These are phyloP conservation scores for Akanthomyces dipterigenus DNA, from an alignment of 2,329 filamentous ascomycete species.

Conservation along the genomic window DNA sequence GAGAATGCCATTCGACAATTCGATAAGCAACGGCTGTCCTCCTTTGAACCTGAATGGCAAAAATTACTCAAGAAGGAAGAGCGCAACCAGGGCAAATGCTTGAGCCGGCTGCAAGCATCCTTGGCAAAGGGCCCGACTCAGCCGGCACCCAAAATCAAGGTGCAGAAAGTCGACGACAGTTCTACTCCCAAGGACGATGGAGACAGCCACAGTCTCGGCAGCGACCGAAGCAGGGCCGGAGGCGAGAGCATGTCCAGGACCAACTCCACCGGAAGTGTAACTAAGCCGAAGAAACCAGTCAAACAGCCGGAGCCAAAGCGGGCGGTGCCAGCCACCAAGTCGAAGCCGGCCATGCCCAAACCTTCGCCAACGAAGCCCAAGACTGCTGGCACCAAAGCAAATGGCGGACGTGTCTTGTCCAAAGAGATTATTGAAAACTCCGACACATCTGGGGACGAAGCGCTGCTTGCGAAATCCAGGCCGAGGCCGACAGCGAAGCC, in stretches of 20 bases:
- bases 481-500: constrained; percentile 19
- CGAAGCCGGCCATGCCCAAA: constrained; percentile 31
- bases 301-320: constrained; percentile 52
- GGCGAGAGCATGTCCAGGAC: constrained; percentile 43
- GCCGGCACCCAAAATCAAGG: constrained; percentile 42
- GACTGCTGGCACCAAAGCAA: constrained; percentile 24
- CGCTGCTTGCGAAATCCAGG: constrained; percentile 26
- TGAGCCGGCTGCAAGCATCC: constrained; percentile 55
- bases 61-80: constrained; percentile 51
- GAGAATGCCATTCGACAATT: constrained; percentile 54
- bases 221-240: constrained; percentile 24
- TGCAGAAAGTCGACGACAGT: constrained; percentile 44
- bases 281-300: constrained; percentile 51
- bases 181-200: constrained; percentile 33
- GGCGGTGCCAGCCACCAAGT: constrained; percentile 33
- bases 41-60: constrained; percentile 55
- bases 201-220: constrained; percentile 21
- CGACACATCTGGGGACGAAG: constrained; percentile 46
- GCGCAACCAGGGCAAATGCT: constrained; percentile 49
- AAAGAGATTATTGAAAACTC: constrained; percentile 52
- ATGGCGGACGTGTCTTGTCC: constrained; percentile 42
- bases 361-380: constrained; percentile 38
- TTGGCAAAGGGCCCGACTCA: constrained; percentile 46
- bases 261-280: constrained; percentile 41
- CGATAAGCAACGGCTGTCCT: constrained; percentile 51